Evolutionary conservation across 176 grass and related monocot species (phyloP), one percentile per base, ranked within the genome.

Genomic region (Rhynchospora pubera): DNA sequence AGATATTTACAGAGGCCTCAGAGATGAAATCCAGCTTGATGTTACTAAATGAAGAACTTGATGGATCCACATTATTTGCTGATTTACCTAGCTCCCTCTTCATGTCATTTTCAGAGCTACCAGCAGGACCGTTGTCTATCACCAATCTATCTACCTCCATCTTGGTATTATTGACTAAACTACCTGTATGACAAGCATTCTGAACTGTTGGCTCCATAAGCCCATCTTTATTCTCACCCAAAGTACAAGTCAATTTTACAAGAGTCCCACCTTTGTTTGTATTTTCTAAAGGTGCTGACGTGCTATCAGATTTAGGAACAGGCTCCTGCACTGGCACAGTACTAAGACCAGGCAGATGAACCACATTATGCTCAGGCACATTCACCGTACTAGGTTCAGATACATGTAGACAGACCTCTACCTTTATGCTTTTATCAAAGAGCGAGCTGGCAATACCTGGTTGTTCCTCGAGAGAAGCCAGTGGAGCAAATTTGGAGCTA

Each of bases 231-330:
- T 23, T 88, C 84, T 83, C 84, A 61, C 64, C 50, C 65, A 65
- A 63, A 84, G 45, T 43, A 77, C 69, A 84, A 62, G 64, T 63
- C 6, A 79, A 70, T 83, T 77, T 82, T 85, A 68, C 44, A 62
- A 13, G 34, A 32, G 58, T 64, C 15, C 87, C 84, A 84, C 86
- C 65, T 32, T 69, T 76, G 15, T 84, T 87, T 87, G 9, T 14
- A 74, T 87, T 87, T 11, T 60, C 75, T 18, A 79, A 65, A 80
- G 66, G 85, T 22, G 72, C 84, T 82, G 81, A 83, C 85, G 80
- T 60, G 26, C 77, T 68, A 86, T 88, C 60, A 73, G 43, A 30
- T 82, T 88, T 70, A 60, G 61, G 15, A 62, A 46, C n/a, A 62
- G 57, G 39, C 8, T 80, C 78, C 28, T 45, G 32, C 78, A 63